These are phyloP conservation scores for Gloeopeniophorella convolvens DNA, from an alignment of 768 basidiomycete species.

Conservation along the genomic window DNA sequence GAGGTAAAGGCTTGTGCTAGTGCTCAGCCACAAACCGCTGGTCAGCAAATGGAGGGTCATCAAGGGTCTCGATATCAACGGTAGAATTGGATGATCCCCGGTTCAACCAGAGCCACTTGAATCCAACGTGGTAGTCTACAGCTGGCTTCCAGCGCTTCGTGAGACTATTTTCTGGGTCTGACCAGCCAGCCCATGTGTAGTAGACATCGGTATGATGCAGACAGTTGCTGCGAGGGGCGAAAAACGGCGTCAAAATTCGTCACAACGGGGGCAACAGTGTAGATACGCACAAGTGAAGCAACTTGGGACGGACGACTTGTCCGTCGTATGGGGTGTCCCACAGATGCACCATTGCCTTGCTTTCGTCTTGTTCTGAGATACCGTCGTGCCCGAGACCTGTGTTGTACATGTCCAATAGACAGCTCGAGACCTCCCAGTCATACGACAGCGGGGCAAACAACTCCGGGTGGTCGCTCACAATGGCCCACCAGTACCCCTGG, in stretches of 20 bases:
- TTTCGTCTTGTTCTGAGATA: slow-evolving; percentile 32
- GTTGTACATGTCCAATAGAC: slow-evolving; percentile 40
- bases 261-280: background rate
- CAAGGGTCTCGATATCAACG: slow-evolving; percentile 31
- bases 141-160: slow-evolving; percentile 39
- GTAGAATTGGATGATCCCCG: slow-evolving; percentile 20
- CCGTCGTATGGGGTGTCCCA: slow-evolving; percentile 38
- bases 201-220: slow-evolving; percentile 37
- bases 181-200: slow-evolving; percentile 42
- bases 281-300: slow-evolving; percentile 43
- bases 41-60: slow-evolving; percentile 37
- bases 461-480: slow-evolving; percentile 37
- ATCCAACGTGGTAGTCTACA: slow-evolving; percentile 39
- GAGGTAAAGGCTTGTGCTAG: no score
- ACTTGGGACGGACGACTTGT: slow-evolving; percentile 37
- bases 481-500: slow-evolving; percentile 51
- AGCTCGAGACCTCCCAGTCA: slow-evolving; percentile 46
- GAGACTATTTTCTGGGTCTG: slow-evolving; percentile 34
- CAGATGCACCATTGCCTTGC: slow-evolving; percentile 30
- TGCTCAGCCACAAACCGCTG: slow-evolving; percentile 25
- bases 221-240: slow-evolving; percentile 32
- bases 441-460: slow-evolving; percentile 38
- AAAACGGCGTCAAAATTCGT: slow-evolving; percentile 14
- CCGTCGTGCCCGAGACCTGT: slow-evolving; percentile 39
- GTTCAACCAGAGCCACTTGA: slow-evolving; percentile 49